Evolutionary conservation across 2,329 filamentous ascomycete genomes (phyloP).

Genomic region (Calcarisporium arbuscula): DNA sequence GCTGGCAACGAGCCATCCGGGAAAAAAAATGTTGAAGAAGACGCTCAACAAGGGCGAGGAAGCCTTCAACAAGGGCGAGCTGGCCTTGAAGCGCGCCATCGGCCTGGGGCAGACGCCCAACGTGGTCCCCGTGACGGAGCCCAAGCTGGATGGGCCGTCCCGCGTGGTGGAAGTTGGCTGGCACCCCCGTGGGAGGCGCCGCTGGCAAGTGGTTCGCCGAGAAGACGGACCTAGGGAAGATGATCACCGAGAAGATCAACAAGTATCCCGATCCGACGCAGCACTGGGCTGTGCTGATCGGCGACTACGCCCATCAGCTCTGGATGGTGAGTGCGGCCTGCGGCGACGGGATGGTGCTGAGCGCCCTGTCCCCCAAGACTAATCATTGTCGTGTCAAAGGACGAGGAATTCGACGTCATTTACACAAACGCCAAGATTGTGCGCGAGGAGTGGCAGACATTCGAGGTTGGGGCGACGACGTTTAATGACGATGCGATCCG

Average conservation of each 20-base stretch:
- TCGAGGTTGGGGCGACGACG: constrained; percentile 43
- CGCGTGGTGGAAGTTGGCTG: constrained; percentile 46
- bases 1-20: no score
- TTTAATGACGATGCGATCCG: constrained; percentile 49
- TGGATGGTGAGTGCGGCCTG: constrained; percentile 53
- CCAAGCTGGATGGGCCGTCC: constrained; percentile 21
- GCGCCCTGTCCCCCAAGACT: no score
- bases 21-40: no score
- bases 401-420: constrained; percentile 50
- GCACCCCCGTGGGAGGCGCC: constrained; percentile 50
- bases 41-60: no score
- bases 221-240: constrained; percentile 45
- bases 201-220: constrained; percentile 55
- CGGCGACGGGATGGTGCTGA: no score
- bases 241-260: constrained; percentile 49
- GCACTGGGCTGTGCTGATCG: constrained; percentile 54
- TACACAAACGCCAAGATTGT: constrained; percentile 46
- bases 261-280: constrained; percentile 53
- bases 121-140: constrained; percentile 21
- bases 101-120: constrained; percentile 26
- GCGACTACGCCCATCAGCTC: constrained; percentile 49
- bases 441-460: constrained; percentile 42
- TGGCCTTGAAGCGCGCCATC: constrained; percentile 28
- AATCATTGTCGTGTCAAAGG: no score
- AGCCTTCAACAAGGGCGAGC: constrained; percentile 26